Evolutionary conservation across 1,284 basidiomycete species (phyloP), one percentile per base, ranked within the genome.

Genomic region (Ustilago curta): DNA sequence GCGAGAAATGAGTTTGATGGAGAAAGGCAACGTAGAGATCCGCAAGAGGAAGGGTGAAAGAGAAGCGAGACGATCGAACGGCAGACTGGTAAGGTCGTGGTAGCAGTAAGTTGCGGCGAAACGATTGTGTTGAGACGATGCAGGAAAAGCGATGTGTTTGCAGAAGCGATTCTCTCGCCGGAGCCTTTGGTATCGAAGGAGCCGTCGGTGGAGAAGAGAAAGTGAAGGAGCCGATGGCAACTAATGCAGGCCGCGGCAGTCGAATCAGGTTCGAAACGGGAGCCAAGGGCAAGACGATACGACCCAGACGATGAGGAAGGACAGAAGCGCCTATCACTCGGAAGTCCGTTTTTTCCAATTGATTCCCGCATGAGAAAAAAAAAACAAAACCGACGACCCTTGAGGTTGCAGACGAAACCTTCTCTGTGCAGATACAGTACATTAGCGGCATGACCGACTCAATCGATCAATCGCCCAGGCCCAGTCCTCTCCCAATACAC

Each of bases 41-140:
- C 35, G 35, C 14, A 37, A 16, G 35, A 45, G 21, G 44, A 11
- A 4, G 37, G 37, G 18, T 23, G 8, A 27, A 27, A 27, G 35
- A 27, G 31, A 48, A 42, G 40, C 49, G 48, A 47, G 44, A 25
- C 25, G 40, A 42, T 25, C 35, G 49, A 42, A 53, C 58, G 58
- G 58, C 49, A 65, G 68, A 70, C 68, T 64, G 61, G 54, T 54
- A 35, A 43, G 68, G 68, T 70, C 44, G 31, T 29, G n/a, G 23
- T 16, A 25, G 31, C 23, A 14, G 23, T 16, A 25, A 12, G n/a
- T 19, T 52, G 25, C 11, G n/a, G 56, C 56, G n/a, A 52, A 43
- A 37, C 25, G 8, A 27, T 40, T 35, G 57, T 2, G 29, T 51
- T 35, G n/a, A n/a, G 44, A 32, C 11, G 32, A 27, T 25, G 50